Evolutionary conservation across 2,329 filamentous ascomycete species (phyloP).

Genomic region (Beauveria brongniartii): DNA sequence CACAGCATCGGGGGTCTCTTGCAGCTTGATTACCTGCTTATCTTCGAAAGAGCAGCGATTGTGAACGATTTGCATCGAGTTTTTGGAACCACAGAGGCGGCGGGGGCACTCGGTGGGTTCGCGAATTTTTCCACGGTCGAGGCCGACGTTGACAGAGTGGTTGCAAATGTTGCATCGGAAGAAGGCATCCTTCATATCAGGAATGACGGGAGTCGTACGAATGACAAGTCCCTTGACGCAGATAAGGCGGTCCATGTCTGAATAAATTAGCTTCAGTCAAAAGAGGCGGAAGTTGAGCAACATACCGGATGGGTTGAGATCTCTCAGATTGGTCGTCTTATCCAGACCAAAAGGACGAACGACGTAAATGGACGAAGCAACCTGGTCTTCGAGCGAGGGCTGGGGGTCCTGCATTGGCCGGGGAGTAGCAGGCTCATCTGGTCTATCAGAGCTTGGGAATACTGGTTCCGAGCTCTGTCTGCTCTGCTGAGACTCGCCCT

Average conservation of each 20-base stretch:
- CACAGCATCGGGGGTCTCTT: slow-evolving; percentile 92
- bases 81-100: slow-evolving; percentile 69
- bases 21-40: slow-evolving; percentile 97
- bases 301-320: slow-evolving; percentile 77
- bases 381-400: slow-evolving; percentile 66
- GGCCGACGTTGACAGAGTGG: slow-evolving; percentile 80
- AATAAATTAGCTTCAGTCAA: slow-evolving; percentile 11
- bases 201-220: slow-evolving; percentile 89
- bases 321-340: slow-evolving; percentile 79
- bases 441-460: slow-evolving; percentile 71
- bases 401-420: slow-evolving; percentile 36
- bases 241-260: slow-evolving; percentile 92
- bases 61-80: slow-evolving; percentile 97
- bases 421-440: slow-evolving; percentile 36
- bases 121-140: slow-evolving; percentile 92
- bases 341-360: slow-evolving; percentile 87
- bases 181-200: slow-evolving; percentile 98
- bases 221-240: slow-evolving; percentile 95
- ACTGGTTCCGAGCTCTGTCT: slow-evolving; percentile 64
- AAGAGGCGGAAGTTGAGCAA: neutral
- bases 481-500: slow-evolving; percentile 35
- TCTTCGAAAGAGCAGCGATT: slow-evolving; percentile 92
- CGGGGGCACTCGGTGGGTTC: slow-evolving; percentile 89
- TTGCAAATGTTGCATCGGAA: slow-evolving; percentile 94
- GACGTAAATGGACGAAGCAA: slow-evolving; percentile 72